Conservation (phyloP, 164 flowering plant genomes). For the Stephania yunnanensis region DNA sequence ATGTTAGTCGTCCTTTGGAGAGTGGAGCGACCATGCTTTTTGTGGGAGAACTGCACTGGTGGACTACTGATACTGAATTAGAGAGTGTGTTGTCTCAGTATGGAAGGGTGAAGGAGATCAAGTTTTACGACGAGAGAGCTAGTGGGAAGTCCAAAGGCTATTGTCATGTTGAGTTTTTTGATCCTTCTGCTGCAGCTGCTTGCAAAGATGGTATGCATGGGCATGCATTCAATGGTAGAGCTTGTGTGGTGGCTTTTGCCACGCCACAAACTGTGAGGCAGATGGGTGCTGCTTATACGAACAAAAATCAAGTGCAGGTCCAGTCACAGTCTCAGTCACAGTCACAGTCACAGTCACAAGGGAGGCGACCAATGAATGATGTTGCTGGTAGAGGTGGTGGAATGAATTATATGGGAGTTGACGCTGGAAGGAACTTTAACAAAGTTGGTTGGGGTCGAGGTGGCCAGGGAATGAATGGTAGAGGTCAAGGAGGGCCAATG, state of each 20-base stretch:
- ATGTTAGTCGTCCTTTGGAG: conserved; percentile 30
- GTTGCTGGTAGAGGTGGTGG: conserved; percentile 52
- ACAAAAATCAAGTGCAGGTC: conserved; percentile 43
- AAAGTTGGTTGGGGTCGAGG: conserved; percentile 61
- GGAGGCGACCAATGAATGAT: conserved; percentile 47
- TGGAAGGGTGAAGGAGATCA: conserved; percentile 63
- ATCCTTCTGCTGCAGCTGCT: conserved; percentile 46
- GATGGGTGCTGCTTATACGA: conserved; percentile 52
- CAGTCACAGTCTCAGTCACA: conserved; percentile 39
- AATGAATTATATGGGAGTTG: conserved; percentile 43
- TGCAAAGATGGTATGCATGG: conserved; percentile 77
- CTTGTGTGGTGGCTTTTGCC: conserved; percentile 75
- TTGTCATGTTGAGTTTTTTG: conserved; percentile 74
- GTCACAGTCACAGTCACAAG: conserved; percentile 39
- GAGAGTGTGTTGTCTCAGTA: conserved; percentile 51
- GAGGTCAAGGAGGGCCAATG: conserved; percentile 45
- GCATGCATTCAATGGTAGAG: conserved; percentile 51
- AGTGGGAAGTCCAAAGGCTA: conserved; percentile 80
- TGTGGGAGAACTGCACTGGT: conserved; percentile 76
- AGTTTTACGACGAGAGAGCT: conserved; percentile 69
- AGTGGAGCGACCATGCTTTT: conserved; percentile 57
- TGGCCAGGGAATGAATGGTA: conserved; percentile 36
- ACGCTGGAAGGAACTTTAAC: conserved; percentile 43
- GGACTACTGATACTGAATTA: conserved; percentile 80
- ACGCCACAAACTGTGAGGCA: conserved; percentile 57